Percentiles rank a stretch among this genome's conserved stretches.
Evolutionary conservation across 768 basidiomycete genomes (phyloP).

Genomic region (Serendipita sp.): DNA sequence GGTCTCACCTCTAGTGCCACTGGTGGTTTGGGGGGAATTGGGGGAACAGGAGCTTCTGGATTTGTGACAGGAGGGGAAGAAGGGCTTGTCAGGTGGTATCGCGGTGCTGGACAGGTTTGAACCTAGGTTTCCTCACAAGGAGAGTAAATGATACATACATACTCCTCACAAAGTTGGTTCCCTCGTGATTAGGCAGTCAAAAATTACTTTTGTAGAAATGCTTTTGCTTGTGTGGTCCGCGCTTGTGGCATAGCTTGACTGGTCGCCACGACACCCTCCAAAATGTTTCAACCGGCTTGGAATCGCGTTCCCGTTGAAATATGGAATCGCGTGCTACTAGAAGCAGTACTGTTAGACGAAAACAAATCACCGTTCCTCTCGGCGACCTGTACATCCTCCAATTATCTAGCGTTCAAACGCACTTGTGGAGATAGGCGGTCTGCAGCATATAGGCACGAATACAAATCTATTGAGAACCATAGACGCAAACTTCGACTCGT

Average conservation of each 20-base stretch:
- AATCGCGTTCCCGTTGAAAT: not conserved
- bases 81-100: constrained; percentile 61
- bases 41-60: constrained; percentile 36
- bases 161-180: too few species aligned
- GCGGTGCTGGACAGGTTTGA: constrained; percentile 41
- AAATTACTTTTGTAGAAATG: too few species aligned
- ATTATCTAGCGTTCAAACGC: not conserved
- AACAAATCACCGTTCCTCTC: not conserved
- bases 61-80: constrained; percentile 67
- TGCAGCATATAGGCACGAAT: not conserved
- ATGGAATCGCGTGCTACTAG: not conserved
- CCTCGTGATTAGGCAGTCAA: too few species aligned
- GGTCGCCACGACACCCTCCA: too few species aligned
- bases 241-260: too few species aligned
- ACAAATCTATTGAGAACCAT: not conserved
- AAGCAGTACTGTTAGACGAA: not conserved
- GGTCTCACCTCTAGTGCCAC: not conserved
- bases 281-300: not conserved
- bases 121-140: not conserved
- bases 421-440: not conserved
- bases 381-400: not conserved
- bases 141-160: too few species aligned
- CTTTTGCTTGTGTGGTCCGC: too few species aligned
- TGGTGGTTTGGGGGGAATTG: not conserved
- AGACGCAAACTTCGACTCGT: not conserved